Percentiles rank a stretch among this genome's conserved stretches.
Evolutionary conservation across 768 basidiomycete genomes (phyloP).

Genomic region (Trametes punicea): DNA sequence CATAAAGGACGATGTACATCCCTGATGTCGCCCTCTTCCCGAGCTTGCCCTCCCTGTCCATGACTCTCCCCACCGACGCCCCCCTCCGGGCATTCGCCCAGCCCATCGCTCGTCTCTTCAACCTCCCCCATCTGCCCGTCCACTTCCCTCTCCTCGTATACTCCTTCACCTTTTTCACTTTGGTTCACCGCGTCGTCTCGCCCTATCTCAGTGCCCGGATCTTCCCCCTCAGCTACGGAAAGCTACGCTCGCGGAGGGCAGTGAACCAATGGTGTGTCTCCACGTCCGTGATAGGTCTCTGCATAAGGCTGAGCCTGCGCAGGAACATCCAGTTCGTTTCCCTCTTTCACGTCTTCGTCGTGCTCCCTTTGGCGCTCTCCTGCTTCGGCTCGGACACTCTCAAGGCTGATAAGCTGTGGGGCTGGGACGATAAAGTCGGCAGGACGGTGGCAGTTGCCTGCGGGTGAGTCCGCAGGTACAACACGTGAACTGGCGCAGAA

Average conservation of each 20-base stretch:
- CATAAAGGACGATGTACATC: constrained; percentile 16
- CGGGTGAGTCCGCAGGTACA: constrained; percentile 45
- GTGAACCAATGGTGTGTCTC: constrained; percentile 58
- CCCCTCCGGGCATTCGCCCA: constrained; percentile 18
- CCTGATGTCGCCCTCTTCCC: constrained; percentile 1
- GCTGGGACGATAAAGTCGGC: constrained; percentile 61
- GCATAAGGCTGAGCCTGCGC: not conserved
- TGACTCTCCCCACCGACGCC: constrained; percentile 19
- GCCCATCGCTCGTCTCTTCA: constrained; percentile 33
- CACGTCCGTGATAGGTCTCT: not conserved
- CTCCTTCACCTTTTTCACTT: constrained; percentile 55
- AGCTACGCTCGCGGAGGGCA: constrained; percentile 39
- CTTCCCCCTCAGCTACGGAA: constrained; percentile 50
- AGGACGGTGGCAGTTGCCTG: constrained; percentile 64
- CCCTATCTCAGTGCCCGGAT: constrained; percentile 47
- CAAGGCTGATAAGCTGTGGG: constrained; percentile 65
- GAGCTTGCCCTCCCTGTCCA: not conserved
- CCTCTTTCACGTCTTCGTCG: constrained; percentile 64
- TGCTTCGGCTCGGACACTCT: constrained; percentile 48
- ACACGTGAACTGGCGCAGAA: not conserved
- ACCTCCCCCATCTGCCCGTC: constrained; percentile 52
- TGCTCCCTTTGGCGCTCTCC: constrained; percentile 60
- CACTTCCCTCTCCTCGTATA: constrained; percentile 53
- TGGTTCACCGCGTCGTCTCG: constrained; percentile 55
- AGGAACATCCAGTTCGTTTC: constrained; percentile 75